These are phyloP conservation scores for Pachysandra terminalis DNA, from an alignment of 164 flowering plant species.

Conservation along the genomic window DNA sequence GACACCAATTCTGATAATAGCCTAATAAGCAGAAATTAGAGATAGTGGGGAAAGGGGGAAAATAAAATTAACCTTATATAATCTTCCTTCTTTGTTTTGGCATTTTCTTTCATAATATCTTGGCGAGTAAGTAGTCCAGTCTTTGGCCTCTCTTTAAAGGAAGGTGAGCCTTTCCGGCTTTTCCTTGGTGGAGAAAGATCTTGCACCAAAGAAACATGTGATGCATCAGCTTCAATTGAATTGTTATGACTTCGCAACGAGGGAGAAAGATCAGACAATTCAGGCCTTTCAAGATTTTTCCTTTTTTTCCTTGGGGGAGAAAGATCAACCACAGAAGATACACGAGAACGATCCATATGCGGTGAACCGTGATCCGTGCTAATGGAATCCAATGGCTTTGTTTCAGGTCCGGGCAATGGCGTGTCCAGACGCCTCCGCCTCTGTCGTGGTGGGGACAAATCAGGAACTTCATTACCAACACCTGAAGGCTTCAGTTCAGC, in stretches of 20 bases:
- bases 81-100: conserved; percentile 53
- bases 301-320: conserved; percentile 50
- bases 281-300: conserved; percentile 17
- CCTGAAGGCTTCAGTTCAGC: conserved; percentile 5
- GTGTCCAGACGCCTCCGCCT: conserved; percentile 17
- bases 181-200: conserved; percentile 81
- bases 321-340: conserved; percentile 26
- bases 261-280: conserved; percentile 23
- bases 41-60: too few species aligned
- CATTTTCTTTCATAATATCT: conserved; percentile 59
- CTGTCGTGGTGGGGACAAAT: conserved; percentile 30
- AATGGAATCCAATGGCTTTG: conserved; percentile 3
- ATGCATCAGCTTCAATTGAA: conserved; percentile 8
- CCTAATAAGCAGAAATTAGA: not conserved
- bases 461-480: conserved; percentile 9
- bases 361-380: conserved; percentile 4
- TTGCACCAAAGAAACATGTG: conserved; percentile 8
- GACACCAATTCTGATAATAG: not conserved
- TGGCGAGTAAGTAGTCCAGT: conserved; percentile 63
- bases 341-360: conserved; percentile 7
- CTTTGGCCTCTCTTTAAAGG: conserved; percentile 35
- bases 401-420: conserved; percentile 30
- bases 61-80: conserved; percentile 39
- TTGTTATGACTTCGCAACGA: conserved; percentile 12
- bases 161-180: conserved; percentile 25